Evolutionary conservation across 139 green algal genomes (phyloP), one percentile per base, ranked within the genome.

Genomic region (Chlamydomonas incerta): DNA sequence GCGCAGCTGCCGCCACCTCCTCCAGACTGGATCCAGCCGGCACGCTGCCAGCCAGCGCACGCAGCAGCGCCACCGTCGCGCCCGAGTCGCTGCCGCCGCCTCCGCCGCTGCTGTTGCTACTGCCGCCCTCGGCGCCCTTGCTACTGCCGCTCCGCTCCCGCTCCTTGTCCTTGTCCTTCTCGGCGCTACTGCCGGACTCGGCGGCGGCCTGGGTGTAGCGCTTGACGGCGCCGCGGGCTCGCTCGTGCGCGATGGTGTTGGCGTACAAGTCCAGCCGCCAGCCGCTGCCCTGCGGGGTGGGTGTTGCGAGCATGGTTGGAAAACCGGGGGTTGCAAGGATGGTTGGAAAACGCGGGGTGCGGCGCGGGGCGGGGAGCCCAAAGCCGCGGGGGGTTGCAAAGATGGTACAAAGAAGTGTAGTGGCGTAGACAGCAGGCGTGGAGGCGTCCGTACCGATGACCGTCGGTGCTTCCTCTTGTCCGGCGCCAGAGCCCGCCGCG

Each of bases 201-300:
- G 58, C 41, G 9, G 77, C 82, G 10, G 65, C 55, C 60, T 68
- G 80, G 26, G 72, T 74, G 75, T 91, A 93, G 29, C 73, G 65
- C 26, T 83, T 65, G 0, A 93, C 63, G 10, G 90, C 88, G 23
- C 70, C 76, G 6, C 77, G 57, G 8, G 70, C 85, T 10, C 91
- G 79, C 74, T 94, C 90, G 62, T 92, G 87, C 0, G 90, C 80
- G 24, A 90, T 73, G 0, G 88, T 89, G 87, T 93, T 92, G 47
- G 87, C 89, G 52, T 91, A 90, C 37, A 92, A 57, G 75, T 94
- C 91, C 46, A 94, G 50, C 0, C 91, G 90, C 91, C 91, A 94
- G 47, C 67, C 69, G 47, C 66, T 33, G n/a, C 90, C 90, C 80
- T 76, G 80, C 15, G 35, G n/a, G 37, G 41, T 15, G 70, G 41